These are phyloP conservation scores for Fusarium heterosporum DNA, from an alignment of 2,329 filamentous ascomycete species.

Conservation along the genomic window DNA sequence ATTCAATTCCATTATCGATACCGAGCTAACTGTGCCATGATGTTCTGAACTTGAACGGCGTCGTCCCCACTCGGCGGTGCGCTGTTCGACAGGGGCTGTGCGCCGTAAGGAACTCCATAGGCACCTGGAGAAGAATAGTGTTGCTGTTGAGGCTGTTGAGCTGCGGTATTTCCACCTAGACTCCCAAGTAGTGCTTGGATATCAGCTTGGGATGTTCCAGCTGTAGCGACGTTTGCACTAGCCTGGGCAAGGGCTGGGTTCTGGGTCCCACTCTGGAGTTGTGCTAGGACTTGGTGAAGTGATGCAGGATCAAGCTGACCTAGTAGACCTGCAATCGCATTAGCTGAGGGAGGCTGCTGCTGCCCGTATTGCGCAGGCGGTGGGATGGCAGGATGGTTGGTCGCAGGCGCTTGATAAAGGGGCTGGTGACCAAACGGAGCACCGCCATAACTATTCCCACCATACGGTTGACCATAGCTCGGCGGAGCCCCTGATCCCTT, in stretches of 20 bases:
- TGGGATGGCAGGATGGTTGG: conserved; percentile 45
- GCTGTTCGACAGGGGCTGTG: conserved; percentile 47
- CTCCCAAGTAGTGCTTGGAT: conserved; percentile 61
- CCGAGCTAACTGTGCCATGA: conserved; percentile 78
- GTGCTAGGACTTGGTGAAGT: conserved; percentile 76
- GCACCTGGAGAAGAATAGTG: conserved; percentile 19
- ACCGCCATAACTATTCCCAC: conserved; percentile 44
- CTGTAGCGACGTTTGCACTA: conserved; percentile 37
- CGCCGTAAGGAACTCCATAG: conserved; percentile 50
- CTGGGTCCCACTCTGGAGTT: conserved; percentile 57
- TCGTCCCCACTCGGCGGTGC: conserved; percentile 50
- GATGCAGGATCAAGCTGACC: conserved; percentile 75
- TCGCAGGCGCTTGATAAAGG: conserved; percentile 47
- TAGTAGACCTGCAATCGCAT: conserved; percentile 70
- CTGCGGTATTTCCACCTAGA: conserved; percentile 49
- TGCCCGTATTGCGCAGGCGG: conserved; percentile 51
- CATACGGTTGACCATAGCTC: conserved; percentile 50
- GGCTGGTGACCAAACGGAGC: conserved; percentile 51
- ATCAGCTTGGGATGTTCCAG: conserved; percentile 53
- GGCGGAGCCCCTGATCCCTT: conserved; percentile 60
- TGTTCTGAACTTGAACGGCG: conserved; percentile 73
- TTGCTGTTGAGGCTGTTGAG: conserved; percentile 37
- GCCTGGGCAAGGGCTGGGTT: conserved; percentile 26
- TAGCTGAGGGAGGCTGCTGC: conserved; percentile 43
- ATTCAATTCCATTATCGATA: conserved; percentile 63